Base-by-base conservation (phyloP, 2,329 filamentous ascomycete genomes). In the Fusarium austroafricanum region DNA sequence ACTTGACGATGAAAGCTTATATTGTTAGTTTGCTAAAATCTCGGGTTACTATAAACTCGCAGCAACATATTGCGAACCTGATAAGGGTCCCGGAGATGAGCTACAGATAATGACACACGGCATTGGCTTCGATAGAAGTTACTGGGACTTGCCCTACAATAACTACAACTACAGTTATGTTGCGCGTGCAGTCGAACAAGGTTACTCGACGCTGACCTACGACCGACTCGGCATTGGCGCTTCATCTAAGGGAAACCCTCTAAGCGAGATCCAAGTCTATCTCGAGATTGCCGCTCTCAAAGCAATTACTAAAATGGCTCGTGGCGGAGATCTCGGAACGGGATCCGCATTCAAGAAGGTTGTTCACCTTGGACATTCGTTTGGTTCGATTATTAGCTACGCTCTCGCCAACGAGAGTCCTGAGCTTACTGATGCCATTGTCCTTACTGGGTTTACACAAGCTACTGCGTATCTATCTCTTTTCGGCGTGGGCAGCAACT, bases 111-210 rank as follows among this genome's bases (percentile, higher is more conserved):
- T 80, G 50, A 83, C 81, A 5, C 80, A 82, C 49, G 80, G 81
- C 6, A 66, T 81, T 23, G 81, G 79, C 23, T 81, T 81, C 57
- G 77, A 79, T 53, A 74, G 74, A 47, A 85, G 81, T 43, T 91
- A 90, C 79, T 91, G 88, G 88, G 87, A 91, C 73, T 75, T 86
- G 12, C 75, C 86, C 1, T 85, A 80, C 77, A 82, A 87, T 73
- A 79, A 83, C 70, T 84, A 82, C 79, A 87, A 89, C 73, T 90
- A 91, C 79, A 87, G 83, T 72, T 91, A 91, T 74, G 81, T 87
- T 28, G 80, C 85, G 45, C 76, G 77, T 14, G 88, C 89, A 3
- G 81, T 89, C 3, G 83, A 80, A 10, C 80, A 83, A 38, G 85
- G 85, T 39, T 90, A 86, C 79, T 86, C 83, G 31, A 89, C 87